phyloP scores from a whole-genome alignment of 83 land plant genomes.

The Picea abies region DNA sequence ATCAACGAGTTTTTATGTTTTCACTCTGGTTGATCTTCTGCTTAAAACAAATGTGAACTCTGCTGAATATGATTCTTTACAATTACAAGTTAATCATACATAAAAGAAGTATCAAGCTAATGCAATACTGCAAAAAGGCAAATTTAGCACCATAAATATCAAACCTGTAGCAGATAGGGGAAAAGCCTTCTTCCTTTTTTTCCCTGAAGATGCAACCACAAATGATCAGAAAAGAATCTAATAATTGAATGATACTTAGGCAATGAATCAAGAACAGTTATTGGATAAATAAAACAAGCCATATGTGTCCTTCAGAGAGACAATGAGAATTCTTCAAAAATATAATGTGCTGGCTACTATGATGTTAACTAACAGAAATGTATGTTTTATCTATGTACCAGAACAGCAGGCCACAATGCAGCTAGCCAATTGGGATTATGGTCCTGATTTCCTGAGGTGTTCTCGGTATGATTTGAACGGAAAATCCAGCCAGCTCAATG shows the following conservation, averaged over 20 bases:
- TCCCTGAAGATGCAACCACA: slow-evolving; percentile 8
- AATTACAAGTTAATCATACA: background rate
- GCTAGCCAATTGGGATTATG: too few species aligned
- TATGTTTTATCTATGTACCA: too few species aligned
- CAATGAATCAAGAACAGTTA: too few species aligned
- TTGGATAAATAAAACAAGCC: too few species aligned
- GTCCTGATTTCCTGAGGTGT: too few species aligned
- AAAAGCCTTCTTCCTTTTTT: slow-evolving; percentile 12
- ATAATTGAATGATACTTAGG: background rate
- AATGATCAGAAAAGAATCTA: background rate
- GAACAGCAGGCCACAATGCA: too few species aligned
- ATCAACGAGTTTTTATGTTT: background rate
- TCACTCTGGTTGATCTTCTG: background rate
- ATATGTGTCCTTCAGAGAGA: too few species aligned
- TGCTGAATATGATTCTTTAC: background rate
- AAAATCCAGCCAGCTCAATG: too few species aligned
- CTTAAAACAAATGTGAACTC: background rate
- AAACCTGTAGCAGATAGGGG: slow-evolving; percentile 8
- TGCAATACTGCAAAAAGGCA: background rate
- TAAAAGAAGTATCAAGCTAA: background rate
- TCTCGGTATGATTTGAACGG: too few species aligned
- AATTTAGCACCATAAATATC: background rate
- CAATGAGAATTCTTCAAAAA: too few species aligned
- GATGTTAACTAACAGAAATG: too few species aligned
- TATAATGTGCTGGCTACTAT: too few species aligned